Evolutionary conservation across 768 basidiomycete genomes (phyloP).

Genomic region (Galerina sulciceps): DNA sequence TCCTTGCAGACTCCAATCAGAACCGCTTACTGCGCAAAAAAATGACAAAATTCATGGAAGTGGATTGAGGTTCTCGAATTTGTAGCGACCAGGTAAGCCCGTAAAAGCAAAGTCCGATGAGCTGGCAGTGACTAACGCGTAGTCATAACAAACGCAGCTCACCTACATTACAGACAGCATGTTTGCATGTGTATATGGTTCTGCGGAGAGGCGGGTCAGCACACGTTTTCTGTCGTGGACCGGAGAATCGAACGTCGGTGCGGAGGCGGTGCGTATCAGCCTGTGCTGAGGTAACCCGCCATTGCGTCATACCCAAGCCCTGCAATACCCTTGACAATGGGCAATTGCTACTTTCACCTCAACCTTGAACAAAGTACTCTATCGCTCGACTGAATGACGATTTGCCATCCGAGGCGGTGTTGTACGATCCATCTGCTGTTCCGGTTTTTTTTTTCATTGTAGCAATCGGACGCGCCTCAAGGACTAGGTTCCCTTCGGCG

Average conservation of each 20-base stretch:
- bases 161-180: too few species aligned
- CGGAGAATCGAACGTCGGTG: conserved; percentile 4
- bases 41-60: background rate
- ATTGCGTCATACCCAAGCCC: conserved; percentile 11
- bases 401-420: conserved; percentile 3
- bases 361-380: background rate
- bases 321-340: conserved; percentile 7
- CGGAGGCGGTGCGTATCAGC: conserved; percentile 13
- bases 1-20: too few species aligned
- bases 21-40: background rate
- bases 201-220: background rate
- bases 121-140: background rate
- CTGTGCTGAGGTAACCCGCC: conserved; percentile 2
- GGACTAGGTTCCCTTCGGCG: background rate
- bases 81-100: background rate
- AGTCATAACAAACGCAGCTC: background rate
- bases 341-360: background rate
- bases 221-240: conserved; percentile 10
- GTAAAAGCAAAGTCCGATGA: background rate
- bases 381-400: background rate
- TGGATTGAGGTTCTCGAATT: background rate
- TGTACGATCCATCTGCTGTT: background rate
- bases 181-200: too few species aligned
- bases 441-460: conserved; percentile 1
- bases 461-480: background rate